Conservation (phyloP, 2,329 filamentous ascomycete species). For the Talaromyces sp. region DNA sequence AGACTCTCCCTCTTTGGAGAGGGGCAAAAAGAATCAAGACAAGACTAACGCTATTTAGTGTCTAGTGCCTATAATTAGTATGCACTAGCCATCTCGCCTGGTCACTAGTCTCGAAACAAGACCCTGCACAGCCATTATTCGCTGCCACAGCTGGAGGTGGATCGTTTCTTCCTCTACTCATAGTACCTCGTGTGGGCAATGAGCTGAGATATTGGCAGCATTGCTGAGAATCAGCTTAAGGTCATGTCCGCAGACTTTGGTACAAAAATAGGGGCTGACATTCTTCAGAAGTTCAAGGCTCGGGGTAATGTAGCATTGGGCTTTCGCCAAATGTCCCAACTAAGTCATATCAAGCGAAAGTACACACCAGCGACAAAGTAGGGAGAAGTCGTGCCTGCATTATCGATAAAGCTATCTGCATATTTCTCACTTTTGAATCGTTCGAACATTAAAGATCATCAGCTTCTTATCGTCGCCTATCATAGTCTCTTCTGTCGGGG, state of each 20-base stretch:
- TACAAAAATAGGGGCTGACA: background rate
- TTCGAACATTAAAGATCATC: background rate
- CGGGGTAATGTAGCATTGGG: background rate
- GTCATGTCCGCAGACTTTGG: background rate
- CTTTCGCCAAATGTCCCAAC: background rate
- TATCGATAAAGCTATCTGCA: background rate
- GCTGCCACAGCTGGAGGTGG: slow-evolving; percentile 3
- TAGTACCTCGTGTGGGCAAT: background rate
- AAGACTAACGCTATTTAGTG: slow-evolving; percentile 6
- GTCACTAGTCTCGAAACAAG: slow-evolving; percentile 1
- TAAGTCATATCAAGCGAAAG: background rate
- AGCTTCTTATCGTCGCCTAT: slow-evolving; percentile 26
- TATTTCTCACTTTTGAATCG: background rate
- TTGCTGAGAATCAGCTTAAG: background rate
- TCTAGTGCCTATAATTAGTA: slow-evolving; percentile 11
- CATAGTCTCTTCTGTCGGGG: slow-evolving; percentile 28
- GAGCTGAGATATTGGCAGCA: background rate
- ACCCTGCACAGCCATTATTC: slow-evolving; percentile 6
- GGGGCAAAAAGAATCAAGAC: slow-evolving; percentile 7
- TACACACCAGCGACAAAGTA: background rate
- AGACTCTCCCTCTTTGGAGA: background rate
- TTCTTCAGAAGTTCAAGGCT: background rate
- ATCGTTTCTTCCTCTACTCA: slow-evolving; percentile 4
- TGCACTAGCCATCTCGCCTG: background rate
- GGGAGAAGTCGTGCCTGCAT: background rate